Conservation (phyloP, 202 grass and related monocot species). For the Saccharum hybrid region DNA sequence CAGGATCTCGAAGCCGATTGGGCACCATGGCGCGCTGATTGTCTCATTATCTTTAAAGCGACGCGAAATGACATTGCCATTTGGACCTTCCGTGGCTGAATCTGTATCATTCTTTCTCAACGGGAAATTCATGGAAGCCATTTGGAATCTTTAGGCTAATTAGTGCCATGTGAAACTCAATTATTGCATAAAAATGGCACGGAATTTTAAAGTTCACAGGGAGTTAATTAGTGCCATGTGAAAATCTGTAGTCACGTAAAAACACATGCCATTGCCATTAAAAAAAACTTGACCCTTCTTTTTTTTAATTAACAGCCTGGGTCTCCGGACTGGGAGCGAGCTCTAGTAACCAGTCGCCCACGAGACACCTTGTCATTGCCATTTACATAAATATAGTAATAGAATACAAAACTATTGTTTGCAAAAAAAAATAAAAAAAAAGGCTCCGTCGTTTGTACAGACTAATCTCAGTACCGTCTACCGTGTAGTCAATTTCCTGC, state of each 20-base stretch:
- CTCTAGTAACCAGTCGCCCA: no score
- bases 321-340: no score
- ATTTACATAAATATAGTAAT: background rate
- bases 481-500: background rate
- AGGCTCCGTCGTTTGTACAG: no score
- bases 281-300: no score
- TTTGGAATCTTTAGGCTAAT: constrained; percentile 42
- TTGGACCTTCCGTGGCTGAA: constrained; percentile 10
- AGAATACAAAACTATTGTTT: no score
- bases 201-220: background rate
- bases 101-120: background rate
- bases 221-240: background rate
- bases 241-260: no score
- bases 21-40: constrained; percentile 11
- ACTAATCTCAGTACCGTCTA: background rate
- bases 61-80: background rate
- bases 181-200: constrained; percentile 30
- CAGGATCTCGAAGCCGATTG: constrained; percentile 20
- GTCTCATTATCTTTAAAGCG: background rate
- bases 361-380: background rate
- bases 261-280: no score
- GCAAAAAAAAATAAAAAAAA: no score
- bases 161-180: constrained; percentile 49
- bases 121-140: background rate
- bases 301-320: no score